Conservation (phyloP, 257 asterid genomes). For the Phtheirospermum japonicum region DNA sequence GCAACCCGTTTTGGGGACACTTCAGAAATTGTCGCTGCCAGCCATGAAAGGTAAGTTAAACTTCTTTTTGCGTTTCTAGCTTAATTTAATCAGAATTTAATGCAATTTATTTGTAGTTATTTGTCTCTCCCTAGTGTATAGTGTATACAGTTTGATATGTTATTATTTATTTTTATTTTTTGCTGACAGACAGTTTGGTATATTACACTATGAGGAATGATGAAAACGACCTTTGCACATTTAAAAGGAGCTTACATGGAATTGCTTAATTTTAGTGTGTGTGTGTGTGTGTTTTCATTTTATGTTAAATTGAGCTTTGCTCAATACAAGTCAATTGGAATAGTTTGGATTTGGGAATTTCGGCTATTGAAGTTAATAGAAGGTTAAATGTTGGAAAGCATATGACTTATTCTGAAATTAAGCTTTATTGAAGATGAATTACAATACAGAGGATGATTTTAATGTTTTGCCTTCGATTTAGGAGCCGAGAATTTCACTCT, state of each 20-base stretch:
- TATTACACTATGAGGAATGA: too few relatives aligned
- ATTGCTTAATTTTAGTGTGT: too few relatives aligned
- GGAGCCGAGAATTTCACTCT: too few relatives aligned
- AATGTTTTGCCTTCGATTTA: too few relatives aligned
- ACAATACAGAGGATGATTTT: too few relatives aligned
- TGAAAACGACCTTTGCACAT: too few relatives aligned
- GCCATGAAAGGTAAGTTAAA: slow-evolving; percentile 36
- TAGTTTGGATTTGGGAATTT: not conserved
- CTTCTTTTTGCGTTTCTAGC: not conserved
- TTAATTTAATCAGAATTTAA: not conserved
- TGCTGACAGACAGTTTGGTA: not conserved
- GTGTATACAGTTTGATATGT: not conserved
- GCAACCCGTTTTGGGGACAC: slow-evolving; percentile 40
- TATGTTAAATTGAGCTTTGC: not conserved
- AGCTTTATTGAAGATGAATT: too few relatives aligned
- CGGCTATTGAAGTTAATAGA: not conserved
- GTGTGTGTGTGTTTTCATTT: too few relatives aligned
- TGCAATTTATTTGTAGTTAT: too few relatives aligned
- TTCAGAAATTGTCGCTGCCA: slow-evolving; percentile 36
- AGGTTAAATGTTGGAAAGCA: not conserved
- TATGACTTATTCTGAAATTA: not conserved
- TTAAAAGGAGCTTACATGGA: too few relatives aligned
- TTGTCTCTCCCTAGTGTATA: too few relatives aligned
- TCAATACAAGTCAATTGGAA: not conserved
- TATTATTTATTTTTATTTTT: not conserved